Base-by-base conservation (phyloP, 306 rosid genomes). In the Cicer arietinum region DNA sequence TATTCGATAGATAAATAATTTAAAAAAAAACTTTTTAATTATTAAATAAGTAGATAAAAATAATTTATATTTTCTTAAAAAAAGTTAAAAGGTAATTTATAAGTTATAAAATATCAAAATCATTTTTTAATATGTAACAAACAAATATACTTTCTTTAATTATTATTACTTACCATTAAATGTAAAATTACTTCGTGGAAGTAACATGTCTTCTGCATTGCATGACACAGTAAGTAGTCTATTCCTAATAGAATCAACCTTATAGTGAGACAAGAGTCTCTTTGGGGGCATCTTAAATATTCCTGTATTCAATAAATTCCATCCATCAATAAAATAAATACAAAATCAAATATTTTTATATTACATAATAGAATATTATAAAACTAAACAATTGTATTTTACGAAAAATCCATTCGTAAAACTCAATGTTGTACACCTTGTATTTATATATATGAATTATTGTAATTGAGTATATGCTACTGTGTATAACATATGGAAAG, bases 161-260 rank as follows among this genome's bases (percentile, higher is more conserved):
- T 37, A 5, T 66, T 35, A 22, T 17, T 56, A 61, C 9, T 81
- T 85, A 94, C 97, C 98, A 16, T 74, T 77, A 75, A 91, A 87
- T 35, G 90, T 86, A 65, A 94, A 91, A 72, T 88, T 74, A 64
- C 97, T 89, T 7, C 86, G 76, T 8, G 98, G 98, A 41, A 94
- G 81, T 13, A 94, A 86, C 98, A 94, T 94, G 51, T 94, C 98
- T 73, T 94, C 98, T 22, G 98, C 94, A 52, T 91, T 94, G 91
- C 98, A 94, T 35, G 97, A 81, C 69, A 90, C 85, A 4, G 88
- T 83, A 16, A 91, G 90, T 17, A 94, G 89, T 50, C 89, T 81
- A 10, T 78, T 72, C 85, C 73, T 84, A 20, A 77, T 54, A 5
- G 88, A 79, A 61, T 94, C 98, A 11, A 91, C 72, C 84, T 94